Conservation (phyloP, 495 filamentous ascomycete genomes). For the Ascobolus immersus region DNA sequence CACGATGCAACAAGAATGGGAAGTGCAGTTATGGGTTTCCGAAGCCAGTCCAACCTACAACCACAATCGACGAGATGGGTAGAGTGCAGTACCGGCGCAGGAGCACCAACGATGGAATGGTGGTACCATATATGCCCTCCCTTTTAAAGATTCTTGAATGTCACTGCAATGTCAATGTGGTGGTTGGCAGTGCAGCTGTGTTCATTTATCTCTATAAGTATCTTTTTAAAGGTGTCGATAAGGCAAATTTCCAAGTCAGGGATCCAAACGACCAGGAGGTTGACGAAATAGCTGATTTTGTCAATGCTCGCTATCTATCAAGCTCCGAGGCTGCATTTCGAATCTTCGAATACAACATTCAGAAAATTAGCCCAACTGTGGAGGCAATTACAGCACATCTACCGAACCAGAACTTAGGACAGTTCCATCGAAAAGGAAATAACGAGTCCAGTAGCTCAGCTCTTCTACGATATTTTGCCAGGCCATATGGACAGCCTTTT, state of each 20-base stretch:
- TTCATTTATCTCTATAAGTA: slow-evolving; percentile 10
- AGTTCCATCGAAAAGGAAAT: slow-evolving; percentile 3
- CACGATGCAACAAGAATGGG: slow-evolving; percentile 2
- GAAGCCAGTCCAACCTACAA: neutral
- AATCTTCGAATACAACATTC: slow-evolving; percentile 6
- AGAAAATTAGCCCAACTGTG: neutral
- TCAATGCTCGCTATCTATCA: slow-evolving; percentile 7
- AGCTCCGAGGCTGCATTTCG: slow-evolving; percentile 2
- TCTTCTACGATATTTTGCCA: slow-evolving; percentile 5
- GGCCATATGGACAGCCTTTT: neutral
- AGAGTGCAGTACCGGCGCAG: slow-evolving; percentile 1
- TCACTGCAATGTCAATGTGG: slow-evolving; percentile 8
- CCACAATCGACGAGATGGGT: slow-evolving; percentile 2
- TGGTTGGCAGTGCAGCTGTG: slow-evolving; percentile 6
- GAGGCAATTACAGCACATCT: slow-evolving; percentile 4
- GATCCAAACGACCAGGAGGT: no score
- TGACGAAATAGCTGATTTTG: no score
- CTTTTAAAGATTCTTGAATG: slow-evolving; percentile 4
- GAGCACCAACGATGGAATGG: slow-evolving; percentile 4
- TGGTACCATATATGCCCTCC: slow-evolving; percentile 5
- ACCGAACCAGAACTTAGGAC: neutral
- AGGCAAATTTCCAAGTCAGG: neutral
- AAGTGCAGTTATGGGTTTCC: slow-evolving; percentile 2
- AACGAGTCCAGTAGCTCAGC: neutral
- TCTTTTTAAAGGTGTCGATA: slow-evolving; percentile 8